Base-by-base conservation (phyloP, 345 rosid species). In the Schrenkiella parvula region DNA sequence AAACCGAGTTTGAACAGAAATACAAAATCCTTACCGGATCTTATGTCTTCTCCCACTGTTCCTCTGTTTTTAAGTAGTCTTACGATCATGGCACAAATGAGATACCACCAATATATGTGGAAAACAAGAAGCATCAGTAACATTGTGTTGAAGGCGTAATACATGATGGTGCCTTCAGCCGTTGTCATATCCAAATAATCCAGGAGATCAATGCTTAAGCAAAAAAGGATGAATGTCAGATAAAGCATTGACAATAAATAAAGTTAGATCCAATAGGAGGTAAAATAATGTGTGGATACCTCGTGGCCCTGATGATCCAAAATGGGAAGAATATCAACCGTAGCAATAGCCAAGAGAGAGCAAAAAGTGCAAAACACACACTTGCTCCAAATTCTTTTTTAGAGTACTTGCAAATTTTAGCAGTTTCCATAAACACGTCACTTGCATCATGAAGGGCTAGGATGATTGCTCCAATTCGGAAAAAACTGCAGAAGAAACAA, bases 101-200 rank as follows among this genome's bases (percentile, higher is more conserved):
- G 93, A 80, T 78, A 60, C 99, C 98, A 95, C 99, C 99, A 95
- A 78, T 95, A 95, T 52, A 92, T 75, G 79, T 95, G 99, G 89
- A 92, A 95, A 26, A 87, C 89, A 63, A 95, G 85, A 61, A 95
- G 80, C 83, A 59, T 89, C 82, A 95, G 79, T 75, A 95, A 70
- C 98, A 92, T 71, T 23, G 97, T 88, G 80, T 95, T 95, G 86
- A 87, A 88, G 39, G 81, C 76, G 72, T 95, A 95, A 84, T 89
- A 95, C 72, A 86, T 11, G 28, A 68, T 43, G 10, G 37, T 80
- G 71, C 54, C 63, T 54, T 78, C 79, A 47, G 41, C 15, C 72
- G 82, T 64, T 22, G 84, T 77, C 69, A 88, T 82, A 69, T 91
- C 79, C 87, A 92, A 72, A 68, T 46, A 67, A 53, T 66, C 74